These are phyloP conservation scores for Hypoxylon rickii DNA, from an alignment of 495 filamentous ascomycete genomes.

Conservation along the genomic window DNA sequence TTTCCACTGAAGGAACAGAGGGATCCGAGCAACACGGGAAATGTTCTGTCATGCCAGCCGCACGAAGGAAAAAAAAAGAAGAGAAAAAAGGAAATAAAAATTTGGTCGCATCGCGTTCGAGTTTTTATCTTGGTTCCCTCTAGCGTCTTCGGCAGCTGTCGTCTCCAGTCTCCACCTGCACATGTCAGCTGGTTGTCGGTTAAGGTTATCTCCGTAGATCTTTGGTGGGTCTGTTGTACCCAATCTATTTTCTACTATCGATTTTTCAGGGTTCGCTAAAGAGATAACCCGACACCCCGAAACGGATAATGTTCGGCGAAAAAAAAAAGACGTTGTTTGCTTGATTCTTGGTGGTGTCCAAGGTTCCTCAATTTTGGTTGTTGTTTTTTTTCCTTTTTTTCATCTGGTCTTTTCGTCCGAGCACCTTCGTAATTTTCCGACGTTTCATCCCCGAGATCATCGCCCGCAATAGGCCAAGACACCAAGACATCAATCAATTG, in stretches of 20 bases:
- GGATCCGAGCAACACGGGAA: conserved; percentile 56
- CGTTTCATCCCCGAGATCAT: background rate
- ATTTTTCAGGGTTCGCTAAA: background rate
- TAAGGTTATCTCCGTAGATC: background rate
- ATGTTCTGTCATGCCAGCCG: conserved; percentile 49
- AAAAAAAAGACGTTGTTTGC: background rate
- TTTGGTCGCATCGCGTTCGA: conserved; percentile 24
- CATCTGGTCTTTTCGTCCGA: conserved; percentile 10
- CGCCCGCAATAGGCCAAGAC: too few species aligned
- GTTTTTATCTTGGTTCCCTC: conserved; percentile 27
- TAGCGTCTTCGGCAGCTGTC: conserved; percentile 26
- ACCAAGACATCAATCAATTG: too few species aligned
- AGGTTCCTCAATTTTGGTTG: too few species aligned
- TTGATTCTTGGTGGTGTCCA: too few species aligned
- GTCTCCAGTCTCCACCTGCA: background rate
- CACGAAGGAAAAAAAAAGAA: conserved; percentile 39
- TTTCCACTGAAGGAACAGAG: conserved; percentile 38
- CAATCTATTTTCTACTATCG: too few species aligned
- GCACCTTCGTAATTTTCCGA: conserved; percentile 17
- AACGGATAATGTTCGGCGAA: conserved; percentile 5
- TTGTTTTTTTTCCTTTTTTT: too few species aligned
- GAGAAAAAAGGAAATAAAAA: conserved; percentile 29
- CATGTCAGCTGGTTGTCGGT: background rate
- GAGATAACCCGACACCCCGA: background rate
- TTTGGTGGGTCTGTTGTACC: background rate